phyloP scores from a whole-genome alignment of 805 yeast genomes.

The Teunomyces cretensis region DNA sequence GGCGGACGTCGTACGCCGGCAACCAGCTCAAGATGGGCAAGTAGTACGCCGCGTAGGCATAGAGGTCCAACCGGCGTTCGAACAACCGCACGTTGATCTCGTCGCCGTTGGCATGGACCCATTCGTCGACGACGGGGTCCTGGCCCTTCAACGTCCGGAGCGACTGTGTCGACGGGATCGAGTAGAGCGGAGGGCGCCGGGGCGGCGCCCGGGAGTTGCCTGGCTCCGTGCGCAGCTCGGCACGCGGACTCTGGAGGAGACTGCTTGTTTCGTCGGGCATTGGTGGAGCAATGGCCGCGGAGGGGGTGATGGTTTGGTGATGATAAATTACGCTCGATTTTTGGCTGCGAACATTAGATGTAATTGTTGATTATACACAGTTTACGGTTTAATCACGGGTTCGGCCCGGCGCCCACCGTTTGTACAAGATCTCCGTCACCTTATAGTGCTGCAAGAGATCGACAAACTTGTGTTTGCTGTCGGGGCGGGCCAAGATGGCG shows the following conservation, averaged over 20 bases:
- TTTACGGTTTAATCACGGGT: slow-evolving; percentile 60
- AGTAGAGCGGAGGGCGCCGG: slow-evolving; percentile 25
- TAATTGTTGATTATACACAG: no score
- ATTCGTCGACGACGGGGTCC: slow-evolving; percentile 18
- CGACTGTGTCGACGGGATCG: slow-evolving; percentile 28
- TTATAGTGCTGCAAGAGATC: slow-evolving; percentile 43
- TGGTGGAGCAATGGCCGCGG: not conserved
- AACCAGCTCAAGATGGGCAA: slow-evolving; percentile 33
- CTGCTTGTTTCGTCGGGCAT: slow-evolving; percentile 1
- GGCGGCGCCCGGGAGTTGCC: not conserved
- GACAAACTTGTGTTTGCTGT: slow-evolving; percentile 16
- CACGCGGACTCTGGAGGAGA: not conserved
- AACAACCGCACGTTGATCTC: slow-evolving; percentile 10
- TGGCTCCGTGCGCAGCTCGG: not conserved
- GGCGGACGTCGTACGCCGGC: slow-evolving; percentile 21
- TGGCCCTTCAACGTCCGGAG: slow-evolving; percentile 8
- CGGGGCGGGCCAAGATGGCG: slow-evolving; percentile 12
- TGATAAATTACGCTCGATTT: not conserved
- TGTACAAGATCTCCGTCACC: slow-evolving; percentile 66
- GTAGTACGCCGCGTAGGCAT: slow-evolving; percentile 31
- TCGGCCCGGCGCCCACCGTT: slow-evolving; percentile 83
- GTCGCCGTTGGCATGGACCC: slow-evolving; percentile 5
- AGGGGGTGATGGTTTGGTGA: not conserved
- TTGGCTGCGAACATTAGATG: not conserved
- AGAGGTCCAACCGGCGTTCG: slow-evolving; percentile 15